Base-by-base conservation (phyloP, 179 eudicot genomes). In the Spinacia oleracea region DNA sequence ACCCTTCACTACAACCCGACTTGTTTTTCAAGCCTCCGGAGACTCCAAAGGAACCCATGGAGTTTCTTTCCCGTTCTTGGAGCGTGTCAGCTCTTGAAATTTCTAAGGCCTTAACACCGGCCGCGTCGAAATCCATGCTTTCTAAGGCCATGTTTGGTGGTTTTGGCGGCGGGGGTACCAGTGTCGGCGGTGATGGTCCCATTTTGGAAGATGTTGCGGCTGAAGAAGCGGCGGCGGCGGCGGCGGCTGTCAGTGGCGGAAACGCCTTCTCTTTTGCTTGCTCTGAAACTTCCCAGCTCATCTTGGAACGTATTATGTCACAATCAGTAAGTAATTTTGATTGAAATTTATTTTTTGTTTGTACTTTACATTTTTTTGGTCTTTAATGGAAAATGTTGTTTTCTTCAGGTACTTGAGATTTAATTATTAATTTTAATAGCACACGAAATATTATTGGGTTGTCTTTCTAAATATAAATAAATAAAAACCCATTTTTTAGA, bases 51-150 rank as follows among this genome's bases (percentile, higher is more conserved):
- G 98, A 96, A 78, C 90, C 99, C 25, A 96, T 96, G 98, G 98
- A 96, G 85, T 96, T 90, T 38, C 86, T 96, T 9, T 91, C 99
- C 2, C 91, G 99, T 12, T 96, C 99, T 0, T 96, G 99, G 99
- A 91, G 97, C 38, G 73, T 87, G 7, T 96, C 99, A 0, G 97
- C 98, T 10, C 79, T 81, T 2, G 89, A 95, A 71, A 82, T 95
- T 18, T 91, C 98, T 72, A 96, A 90, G 80, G 88, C 93, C 9
- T 68, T 96, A 2, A 82, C 97, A 10, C 91, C 93, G 21, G 72
- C 88, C 27, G 68, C 87, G 11, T 60, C 86, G 16, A 72, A 82
- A 38, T 27, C 35, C 25, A 16, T 70, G 27, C 78, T 85, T 25
- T 48, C 83, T 12, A 89, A 83, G 20, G 53, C 79, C 27, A 38